Percentiles rank a stretch among this genome's conserved stretches.
phyloP scores from a whole-genome alignment of 1,284 basidiomycete genomes.

The Xanthoconium separans region DNA sequence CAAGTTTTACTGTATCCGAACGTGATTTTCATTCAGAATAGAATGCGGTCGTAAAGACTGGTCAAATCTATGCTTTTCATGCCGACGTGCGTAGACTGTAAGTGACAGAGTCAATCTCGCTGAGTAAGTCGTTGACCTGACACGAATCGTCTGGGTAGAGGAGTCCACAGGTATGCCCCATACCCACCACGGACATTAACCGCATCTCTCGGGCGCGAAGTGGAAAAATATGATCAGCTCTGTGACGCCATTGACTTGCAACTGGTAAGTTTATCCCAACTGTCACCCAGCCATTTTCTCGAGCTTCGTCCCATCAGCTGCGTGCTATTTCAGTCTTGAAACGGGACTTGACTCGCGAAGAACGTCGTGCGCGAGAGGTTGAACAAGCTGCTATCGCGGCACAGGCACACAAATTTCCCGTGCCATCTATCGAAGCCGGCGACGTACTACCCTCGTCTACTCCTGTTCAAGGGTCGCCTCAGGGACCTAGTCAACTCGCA shows the following conservation, averaged over 20 bases:
- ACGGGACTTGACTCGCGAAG: constrained; percentile 62
- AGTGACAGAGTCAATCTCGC: constrained; percentile 20
- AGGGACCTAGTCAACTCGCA: constrained; percentile 26
- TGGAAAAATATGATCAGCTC: constrained; percentile 74
- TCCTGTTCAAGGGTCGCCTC: constrained; percentile 28
- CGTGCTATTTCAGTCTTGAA: constrained; percentile 69
- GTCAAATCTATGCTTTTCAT: constrained; percentile 67
- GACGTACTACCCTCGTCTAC: constrained; percentile 20
- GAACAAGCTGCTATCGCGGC: constrained; percentile 42
- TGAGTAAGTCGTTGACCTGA: not conserved
- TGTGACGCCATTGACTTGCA: constrained; percentile 73
- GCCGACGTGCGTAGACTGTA: constrained; percentile 63
- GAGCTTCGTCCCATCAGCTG: constrained; percentile 39
- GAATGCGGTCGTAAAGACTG: constrained; percentile 68
- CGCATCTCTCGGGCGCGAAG: constrained; percentile 62
- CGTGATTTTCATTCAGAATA: constrained; percentile 24
- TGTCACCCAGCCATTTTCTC: not conserved
- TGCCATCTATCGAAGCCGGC: constrained; percentile 32
- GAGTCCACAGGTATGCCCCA: constrained; percentile 56
- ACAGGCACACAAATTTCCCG: constrained; percentile 26
- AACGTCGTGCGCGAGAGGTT: constrained; percentile 50
- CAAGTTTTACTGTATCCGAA: not conserved
- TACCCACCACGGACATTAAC: constrained; percentile 63
- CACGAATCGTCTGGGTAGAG: constrained; percentile 34
- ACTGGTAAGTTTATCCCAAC: constrained; percentile 46